Conservation (phyloP, 768 basidiomycete genomes). For the Daedaleopsis sinensis region DNA sequence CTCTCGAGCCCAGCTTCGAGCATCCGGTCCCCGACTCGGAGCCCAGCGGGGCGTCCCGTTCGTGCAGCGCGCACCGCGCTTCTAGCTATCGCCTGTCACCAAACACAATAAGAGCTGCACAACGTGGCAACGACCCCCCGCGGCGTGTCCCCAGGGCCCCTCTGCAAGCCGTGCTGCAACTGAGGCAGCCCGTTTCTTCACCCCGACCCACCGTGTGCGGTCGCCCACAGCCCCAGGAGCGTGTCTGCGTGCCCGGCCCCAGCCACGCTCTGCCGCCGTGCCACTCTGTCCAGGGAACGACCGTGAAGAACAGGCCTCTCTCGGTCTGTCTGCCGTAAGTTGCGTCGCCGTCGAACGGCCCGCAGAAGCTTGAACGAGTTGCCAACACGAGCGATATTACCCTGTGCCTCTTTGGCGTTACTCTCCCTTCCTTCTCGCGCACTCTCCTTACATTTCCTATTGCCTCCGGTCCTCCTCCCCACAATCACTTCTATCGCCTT, state of each 20-base stretch:
- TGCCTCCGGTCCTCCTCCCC: conserved; percentile 19
- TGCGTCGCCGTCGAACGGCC: conserved; percentile 24
- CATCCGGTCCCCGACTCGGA: not conserved
- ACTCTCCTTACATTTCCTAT: conserved; percentile 27
- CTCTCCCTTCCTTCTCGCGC: conserved; percentile 33
- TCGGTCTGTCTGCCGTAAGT: conserved; percentile 25
- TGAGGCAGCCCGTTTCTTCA: conserved; percentile 15
- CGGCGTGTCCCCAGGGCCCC: conserved; percentile 10
- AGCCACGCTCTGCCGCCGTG: not conserved
- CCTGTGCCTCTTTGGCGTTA: conserved; percentile 28
- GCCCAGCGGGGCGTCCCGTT: conserved; percentile 2
- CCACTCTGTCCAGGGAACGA: conserved; percentile 1
- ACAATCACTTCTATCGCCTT: conserved; percentile 17
- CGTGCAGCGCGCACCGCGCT: conserved; percentile 7
- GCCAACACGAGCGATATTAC: conserved; percentile 23
- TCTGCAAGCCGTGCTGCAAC: conserved; percentile 1
- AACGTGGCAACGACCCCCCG: conserved; percentile 29
- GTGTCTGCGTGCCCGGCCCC: not conserved
- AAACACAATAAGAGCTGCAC: conserved; percentile 29
- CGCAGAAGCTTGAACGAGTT: conserved; percentile 31
- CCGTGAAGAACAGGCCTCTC: conserved; percentile 9
- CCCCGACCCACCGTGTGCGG: conserved; percentile 13
- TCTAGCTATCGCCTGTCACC: conserved; percentile 14
- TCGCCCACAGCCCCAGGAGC: not conserved
- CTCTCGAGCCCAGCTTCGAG: not conserved